Percentiles rank a stretch among this genome's conserved stretches.
These are phyloP conservation scores for Linanthus parryae DNA, from an alignment of 148 eudicot species.

Conservation along the genomic window DNA sequence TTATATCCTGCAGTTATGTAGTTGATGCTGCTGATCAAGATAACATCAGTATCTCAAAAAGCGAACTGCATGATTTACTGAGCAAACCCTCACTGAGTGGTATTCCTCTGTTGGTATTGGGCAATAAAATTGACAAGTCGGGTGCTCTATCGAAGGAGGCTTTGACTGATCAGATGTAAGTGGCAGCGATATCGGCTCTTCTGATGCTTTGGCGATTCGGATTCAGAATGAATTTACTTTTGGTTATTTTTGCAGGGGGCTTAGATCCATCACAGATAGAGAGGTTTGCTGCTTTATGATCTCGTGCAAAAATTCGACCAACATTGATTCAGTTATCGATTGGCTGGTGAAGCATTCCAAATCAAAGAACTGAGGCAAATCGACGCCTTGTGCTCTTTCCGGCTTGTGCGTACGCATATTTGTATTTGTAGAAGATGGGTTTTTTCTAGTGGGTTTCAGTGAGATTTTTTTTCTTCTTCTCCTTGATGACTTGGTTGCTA, in stretches of 20 bases:
- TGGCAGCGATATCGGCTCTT: neutral
- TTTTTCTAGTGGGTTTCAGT: no score
- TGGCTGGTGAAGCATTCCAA: constrained; percentile 99
- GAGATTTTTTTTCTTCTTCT: no score
- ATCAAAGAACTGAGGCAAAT: constrained; percentile 61
- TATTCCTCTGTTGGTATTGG: constrained; percentile 90
- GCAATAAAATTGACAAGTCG: constrained; percentile 91
- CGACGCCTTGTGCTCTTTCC: no score
- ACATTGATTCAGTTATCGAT: constrained; percentile 86
- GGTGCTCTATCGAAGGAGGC: constrained; percentile 72
- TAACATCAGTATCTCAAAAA: constrained; percentile 74
- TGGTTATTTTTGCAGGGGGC: constrained; percentile 52
- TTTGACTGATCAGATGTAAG: constrained; percentile 88
- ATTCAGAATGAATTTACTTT: neutral
- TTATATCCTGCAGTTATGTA: constrained; percentile 80
- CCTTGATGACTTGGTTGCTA: no score
- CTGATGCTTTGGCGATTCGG: neutral
- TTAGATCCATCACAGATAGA: constrained; percentile 79
- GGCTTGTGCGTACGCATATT: no score
- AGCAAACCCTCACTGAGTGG: constrained; percentile 77
- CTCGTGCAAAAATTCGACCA: constrained; percentile 98
- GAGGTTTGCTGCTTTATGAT: constrained; percentile 99
- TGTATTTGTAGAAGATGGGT: no score
- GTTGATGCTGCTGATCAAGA: constrained; percentile 98
- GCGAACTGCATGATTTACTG: constrained; percentile 92